Evolutionary conservation across 1,284 basidiomycete genomes (phyloP), one percentile per base, ranked within the genome.

Genomic region (Cryptococcus maquisensis): DNA sequence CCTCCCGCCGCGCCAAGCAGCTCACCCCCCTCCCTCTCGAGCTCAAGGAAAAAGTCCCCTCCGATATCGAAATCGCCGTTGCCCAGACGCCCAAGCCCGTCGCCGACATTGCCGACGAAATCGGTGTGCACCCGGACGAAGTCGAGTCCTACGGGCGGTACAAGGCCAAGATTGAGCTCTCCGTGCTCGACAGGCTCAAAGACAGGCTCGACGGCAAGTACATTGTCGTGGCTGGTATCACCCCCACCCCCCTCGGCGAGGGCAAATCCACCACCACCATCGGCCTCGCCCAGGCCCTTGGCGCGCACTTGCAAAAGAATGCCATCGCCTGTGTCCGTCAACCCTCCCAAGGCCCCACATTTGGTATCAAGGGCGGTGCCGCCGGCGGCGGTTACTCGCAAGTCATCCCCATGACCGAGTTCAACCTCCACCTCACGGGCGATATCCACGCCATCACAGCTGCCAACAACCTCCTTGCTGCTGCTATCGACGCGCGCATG

Each of bases 231-330:
- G 86, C 96, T 47, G 95, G 93, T 58, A 99, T 99, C 71, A 98
- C 96, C 0, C 95, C 96, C 2, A 98, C 95, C 7, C 96, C 95
- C 16, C 82, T 98, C 41, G 95, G 95, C 49, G 95, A 98, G 80
- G 96, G 96, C 59, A 98, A 99, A 78, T 98, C 94, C 13, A 98
- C 95, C 13, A 99, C 96, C 2, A 98, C 96, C 16, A 94, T 98
- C 63, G 95, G 95, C 72, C 82, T 99, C 54, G 92, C 92, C 5
- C 95, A 99, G 77, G 95, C 95, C 26, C 83, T 99, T 59, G 93
- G 93, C 55, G 95, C 94, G 47, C 93, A 97, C 73, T 83, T 98
- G 37, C 85, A 86, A 59, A 91, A 95, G 62, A 86, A 90, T 16
- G 84, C 92, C 10, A 98, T 98, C 77, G 96, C 96, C 49, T 97